These are phyloP conservation scores for Chytriomyces hyalinus DNA, from an alignment of 192 early-diverging fungal genomes.

Conservation along the genomic window DNA sequence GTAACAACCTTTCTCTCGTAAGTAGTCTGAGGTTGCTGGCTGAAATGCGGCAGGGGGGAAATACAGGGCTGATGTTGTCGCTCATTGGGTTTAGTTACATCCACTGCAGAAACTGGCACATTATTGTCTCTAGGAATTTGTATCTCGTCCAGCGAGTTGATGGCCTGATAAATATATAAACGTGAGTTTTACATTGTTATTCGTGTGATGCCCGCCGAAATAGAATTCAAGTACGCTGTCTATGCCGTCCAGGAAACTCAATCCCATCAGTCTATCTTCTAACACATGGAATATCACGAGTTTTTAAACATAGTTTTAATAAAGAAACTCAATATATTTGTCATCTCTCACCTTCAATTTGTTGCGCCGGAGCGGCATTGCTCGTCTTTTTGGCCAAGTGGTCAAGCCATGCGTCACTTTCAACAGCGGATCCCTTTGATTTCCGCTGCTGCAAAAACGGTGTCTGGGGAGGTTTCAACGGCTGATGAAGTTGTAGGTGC, in stretches of 20 bases:
- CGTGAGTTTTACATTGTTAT: not conserved
- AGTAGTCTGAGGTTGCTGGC: not conserved
- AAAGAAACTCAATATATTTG: not conserved
- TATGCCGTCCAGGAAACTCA: conserved; percentile 5
- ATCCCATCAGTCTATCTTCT: not conserved
- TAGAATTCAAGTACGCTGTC: not conserved
- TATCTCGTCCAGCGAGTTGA: not conserved
- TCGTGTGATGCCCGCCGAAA: not conserved
- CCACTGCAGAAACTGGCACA: too few relatives aligned
- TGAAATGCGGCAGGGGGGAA: not conserved
- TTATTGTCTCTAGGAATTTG: not conserved
- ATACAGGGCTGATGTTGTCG: not conserved
- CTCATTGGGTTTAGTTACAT: not conserved
- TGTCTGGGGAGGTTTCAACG: too few relatives aligned
- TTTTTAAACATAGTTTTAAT: not conserved
- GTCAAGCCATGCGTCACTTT: too few relatives aligned
- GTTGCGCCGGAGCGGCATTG: too few relatives aligned
- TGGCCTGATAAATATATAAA: not conserved
- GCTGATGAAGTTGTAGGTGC: too few relatives aligned
- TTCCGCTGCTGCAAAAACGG: too few relatives aligned
- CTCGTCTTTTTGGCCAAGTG: too few relatives aligned
- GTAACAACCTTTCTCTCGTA: not conserved
- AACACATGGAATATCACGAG: not conserved
- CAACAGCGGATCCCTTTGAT: too few relatives aligned
- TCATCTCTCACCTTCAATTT: not conserved